A percentile compares a stretch with the other conserved stretches of the same genome.
Conservation (phyloP, 2,329 filamentous ascomycete genomes). For the Penicillium capsulatum region DNA sequence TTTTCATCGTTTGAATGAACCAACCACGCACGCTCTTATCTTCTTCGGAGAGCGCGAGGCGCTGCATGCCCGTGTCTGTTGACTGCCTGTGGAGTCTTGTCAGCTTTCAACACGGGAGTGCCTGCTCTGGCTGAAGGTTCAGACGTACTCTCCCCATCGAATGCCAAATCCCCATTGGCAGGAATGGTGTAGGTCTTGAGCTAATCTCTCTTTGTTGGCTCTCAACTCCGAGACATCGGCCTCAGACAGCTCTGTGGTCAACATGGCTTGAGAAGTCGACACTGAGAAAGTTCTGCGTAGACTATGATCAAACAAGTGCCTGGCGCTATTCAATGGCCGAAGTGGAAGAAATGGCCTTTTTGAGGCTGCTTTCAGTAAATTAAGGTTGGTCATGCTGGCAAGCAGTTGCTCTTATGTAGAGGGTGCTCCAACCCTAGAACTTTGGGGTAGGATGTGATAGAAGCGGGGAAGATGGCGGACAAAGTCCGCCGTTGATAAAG, state of each 20-base stretch:
- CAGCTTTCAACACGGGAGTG: not conserved
- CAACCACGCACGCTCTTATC: slow-evolving; percentile 71
- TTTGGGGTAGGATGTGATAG: slow-evolving; percentile 10
- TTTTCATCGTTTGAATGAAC: slow-evolving; percentile 63
- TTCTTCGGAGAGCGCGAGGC: slow-evolving; percentile 65
- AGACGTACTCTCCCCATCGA: slow-evolving; percentile 62
- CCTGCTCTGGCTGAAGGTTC: not conserved
- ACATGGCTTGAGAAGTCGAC: slow-evolving; percentile 26
- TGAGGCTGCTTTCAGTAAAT: slow-evolving; percentile 1
- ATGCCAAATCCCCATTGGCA: slow-evolving; percentile 64
- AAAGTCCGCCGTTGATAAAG: slow-evolving; percentile 12
- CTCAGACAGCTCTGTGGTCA: slow-evolving; percentile 46
- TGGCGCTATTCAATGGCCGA: not conserved
- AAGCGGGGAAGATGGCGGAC: slow-evolving; percentile 15
- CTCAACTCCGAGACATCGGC: slow-evolving; percentile 51
- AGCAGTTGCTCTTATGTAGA: slow-evolving; percentile 7
- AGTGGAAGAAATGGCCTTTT: not conserved
- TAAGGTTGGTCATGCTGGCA: slow-evolving; percentile 2
- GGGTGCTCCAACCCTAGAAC: not conserved
- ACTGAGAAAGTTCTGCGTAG: slow-evolving; percentile 11
- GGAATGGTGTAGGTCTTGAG: slow-evolving; percentile 61
- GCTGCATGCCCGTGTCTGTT: slow-evolving; percentile 72
- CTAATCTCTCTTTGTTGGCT: slow-evolving; percentile 57
- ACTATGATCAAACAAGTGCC: not conserved
- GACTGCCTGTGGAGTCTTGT: slow-evolving; percentile 21